Evolutionary conservation across 2,329 filamentous ascomycete species (phyloP), one percentile per base, ranked within the genome.

Genomic region (Diaporthe sp.): DNA sequence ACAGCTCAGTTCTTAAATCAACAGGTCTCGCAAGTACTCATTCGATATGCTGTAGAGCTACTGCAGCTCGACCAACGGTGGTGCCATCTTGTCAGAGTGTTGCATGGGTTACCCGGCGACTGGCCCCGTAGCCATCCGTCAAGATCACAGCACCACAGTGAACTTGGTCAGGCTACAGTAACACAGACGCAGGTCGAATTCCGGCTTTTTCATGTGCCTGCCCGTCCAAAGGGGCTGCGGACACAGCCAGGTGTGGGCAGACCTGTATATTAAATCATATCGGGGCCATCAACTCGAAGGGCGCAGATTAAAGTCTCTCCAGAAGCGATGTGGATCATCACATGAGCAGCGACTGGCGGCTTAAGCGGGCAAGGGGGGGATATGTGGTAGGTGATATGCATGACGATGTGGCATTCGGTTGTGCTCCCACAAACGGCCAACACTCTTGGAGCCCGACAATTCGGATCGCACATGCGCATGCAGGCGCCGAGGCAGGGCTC

Each of bases 401-500:
- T 25, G 19, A 35, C 22, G 37, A 61, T 37, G 44, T 53, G 39
- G 72, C 58, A 71, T 61, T 25, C 27, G 10, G 9, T 50, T 12
- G 27, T 63, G 2, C 15, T 30, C 7, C 27, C 37, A 25, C 70
- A 56, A 70, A 70, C 73, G 35, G 58, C 44, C 51, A 70, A 27
- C 47, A 30, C n/a, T 8, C 25, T 19, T 51, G 37, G 42, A 42
- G 47, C 55, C 73, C 73, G 70, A 65, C 55, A 70, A 25, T 61
- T n/a, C 50, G 73, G 73, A 25, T 10, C 63, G 22, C 10, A 12
- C 47, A 35, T 63, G n/a, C 25, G 59, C 59, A 37, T 7, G 6
- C 73, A 75, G 73, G 59, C 37, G 73, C 73, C 63, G 17, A 42
- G 25, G 30, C 55, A 15, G 17, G 55, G 17, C 25, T 37, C 8